Evolutionary conservation across 2,329 filamentous ascomycete genomes (phyloP), one percentile per base, ranked within the genome.

Genomic region (Cytospora piceae): DNA sequence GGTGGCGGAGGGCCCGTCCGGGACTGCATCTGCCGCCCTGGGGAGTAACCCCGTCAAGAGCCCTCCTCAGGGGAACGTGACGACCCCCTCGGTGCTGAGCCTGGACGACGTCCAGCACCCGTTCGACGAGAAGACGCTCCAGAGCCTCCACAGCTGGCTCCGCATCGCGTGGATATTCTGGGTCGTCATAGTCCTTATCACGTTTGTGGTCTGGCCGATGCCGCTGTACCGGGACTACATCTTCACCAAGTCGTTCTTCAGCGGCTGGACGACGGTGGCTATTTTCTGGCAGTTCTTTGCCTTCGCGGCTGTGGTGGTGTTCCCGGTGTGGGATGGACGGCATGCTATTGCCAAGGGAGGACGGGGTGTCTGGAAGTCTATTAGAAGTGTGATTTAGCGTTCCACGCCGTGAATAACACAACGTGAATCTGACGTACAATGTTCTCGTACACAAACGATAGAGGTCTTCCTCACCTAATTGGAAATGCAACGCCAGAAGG

Each of bases 201-300:
- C 82, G 0, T 78, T 82, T 31, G 69, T 84, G 14, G 68, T 77
- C 0, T 84, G 81, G 82, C 82, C 81, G 0, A 74, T 84, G 72
- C 81, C 82, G 27, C 73, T 84, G 6, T 83, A 84, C 68, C 77
- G 81, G 2, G 73, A 80, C 69, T 84, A 79, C 61, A 77, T 84
- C 49, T 84, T 83, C 67, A 81, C 76, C 0, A 77, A 77, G 69
- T 70, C 74, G 0, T 83, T 83, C 66, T 83, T 83, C 69, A 72
- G 73, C 1, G 78, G 79, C 0, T 83, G 81, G 81, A 75, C 77
- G 0, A 73, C 75, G 0, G 77, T 82, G 4, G 76, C 80, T 0
- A 79, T 83, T 3, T 71, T 80, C 0, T 83, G 81, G 80, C 80
- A 82, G 58, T 83, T 83, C 65, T 72, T 77, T 52, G 81, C 81